These are phyloP conservation scores for Apiospora rasikravindrae DNA, from an alignment of 2,329 filamentous ascomycete genomes.

Conservation along the genomic window DNA sequence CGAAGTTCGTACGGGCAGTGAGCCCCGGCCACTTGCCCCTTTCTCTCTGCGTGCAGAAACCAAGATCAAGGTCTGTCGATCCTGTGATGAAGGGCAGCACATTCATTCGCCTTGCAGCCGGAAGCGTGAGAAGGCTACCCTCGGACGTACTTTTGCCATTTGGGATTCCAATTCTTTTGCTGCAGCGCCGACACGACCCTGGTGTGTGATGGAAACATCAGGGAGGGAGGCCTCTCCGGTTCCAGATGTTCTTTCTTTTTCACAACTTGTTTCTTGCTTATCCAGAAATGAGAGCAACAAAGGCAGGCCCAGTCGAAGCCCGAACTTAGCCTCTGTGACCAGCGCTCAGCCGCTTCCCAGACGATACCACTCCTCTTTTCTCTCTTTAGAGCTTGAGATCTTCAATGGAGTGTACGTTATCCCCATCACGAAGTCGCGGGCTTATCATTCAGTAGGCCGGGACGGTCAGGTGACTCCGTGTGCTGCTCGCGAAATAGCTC, in stretches of 20 bases:
- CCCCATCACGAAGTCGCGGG: not conserved
- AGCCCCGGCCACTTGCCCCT: too few species aligned
- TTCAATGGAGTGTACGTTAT: too few species aligned
- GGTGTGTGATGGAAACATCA: not conserved
- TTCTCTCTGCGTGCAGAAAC: not conserved
- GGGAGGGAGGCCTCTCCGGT: not conserved
- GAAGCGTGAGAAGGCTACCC: not conserved
- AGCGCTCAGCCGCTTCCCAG: not conserved
- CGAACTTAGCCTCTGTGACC: not conserved
- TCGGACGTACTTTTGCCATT: not conserved
- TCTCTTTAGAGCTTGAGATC: not conserved
- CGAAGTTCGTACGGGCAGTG: too few species aligned
- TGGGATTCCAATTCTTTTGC: not conserved
- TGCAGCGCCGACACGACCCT: not conserved
- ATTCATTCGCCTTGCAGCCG: not conserved
- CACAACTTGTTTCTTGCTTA: not conserved
- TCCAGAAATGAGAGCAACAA: not conserved
- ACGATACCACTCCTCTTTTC: not conserved
- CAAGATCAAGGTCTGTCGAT: not conserved
- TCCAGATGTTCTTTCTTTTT: not conserved
- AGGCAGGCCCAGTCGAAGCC: not conserved
- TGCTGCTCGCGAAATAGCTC: too few species aligned
- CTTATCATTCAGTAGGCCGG: not conserved
- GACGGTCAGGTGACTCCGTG: too few species aligned
- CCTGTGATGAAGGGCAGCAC: not conserved